Evolutionary conservation across 225 moss, liverwort and hornwort genomes (phyloP).

Genomic region (Asterella californica): DNA sequence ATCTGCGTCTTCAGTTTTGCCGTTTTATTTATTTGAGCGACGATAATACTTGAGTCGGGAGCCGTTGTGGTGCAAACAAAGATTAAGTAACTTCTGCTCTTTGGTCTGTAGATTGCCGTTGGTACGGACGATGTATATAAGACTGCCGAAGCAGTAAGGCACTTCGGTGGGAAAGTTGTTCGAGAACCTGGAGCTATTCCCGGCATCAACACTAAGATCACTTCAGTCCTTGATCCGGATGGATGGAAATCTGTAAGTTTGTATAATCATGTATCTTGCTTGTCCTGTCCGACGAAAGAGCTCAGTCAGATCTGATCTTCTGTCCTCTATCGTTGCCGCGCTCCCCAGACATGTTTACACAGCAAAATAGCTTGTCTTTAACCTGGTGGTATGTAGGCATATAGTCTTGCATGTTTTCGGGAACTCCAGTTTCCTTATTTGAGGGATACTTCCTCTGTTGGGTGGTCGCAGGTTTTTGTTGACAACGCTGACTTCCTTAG

Average conservation of each 20-base stretch:
- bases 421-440: not conserved
- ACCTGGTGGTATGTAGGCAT: not conserved
- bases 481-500: conserved; percentile 79
- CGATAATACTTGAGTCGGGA: too few species aligned
- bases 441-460: not conserved
- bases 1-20: too few species aligned
- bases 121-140: conserved; percentile 97
- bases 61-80: too few species aligned
- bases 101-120: conserved; percentile 59
- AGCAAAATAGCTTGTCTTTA: not conserved
- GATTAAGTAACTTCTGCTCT: not conserved
- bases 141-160: conserved; percentile 71
- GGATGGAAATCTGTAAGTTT: conserved; percentile 93
- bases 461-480: conserved; percentile 65
- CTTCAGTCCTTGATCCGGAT: conserved; percentile 80
- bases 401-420: too few species aligned
- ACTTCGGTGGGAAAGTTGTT: conserved; percentile 66
- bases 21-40: too few species aligned
- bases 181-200: conserved; percentile 93
- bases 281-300: not conserved
- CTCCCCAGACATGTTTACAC: not conserved
- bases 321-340: too few species aligned
- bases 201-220: conserved; percentile 86
- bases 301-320: not conserved
- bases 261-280: too few species aligned